Evolutionary conservation across 345 rosid species (phyloP).

Genomic region (Aurinia saxatilis): DNA sequence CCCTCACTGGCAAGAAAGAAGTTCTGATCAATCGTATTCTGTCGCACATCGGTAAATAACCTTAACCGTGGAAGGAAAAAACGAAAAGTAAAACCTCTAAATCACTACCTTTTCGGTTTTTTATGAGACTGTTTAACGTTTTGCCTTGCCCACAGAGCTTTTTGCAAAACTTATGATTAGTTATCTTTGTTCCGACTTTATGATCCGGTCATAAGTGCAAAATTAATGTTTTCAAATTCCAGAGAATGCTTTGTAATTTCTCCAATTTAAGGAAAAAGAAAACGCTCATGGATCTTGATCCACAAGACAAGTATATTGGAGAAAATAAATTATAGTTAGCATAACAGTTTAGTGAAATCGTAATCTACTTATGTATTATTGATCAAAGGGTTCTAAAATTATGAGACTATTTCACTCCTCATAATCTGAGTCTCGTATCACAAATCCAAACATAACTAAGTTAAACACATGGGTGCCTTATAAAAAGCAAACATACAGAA

Average conservation of each 20-base stretch:
- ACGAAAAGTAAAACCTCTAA: not conserved
- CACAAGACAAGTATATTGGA: not conserved
- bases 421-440: not conserved
- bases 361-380: not conserved
- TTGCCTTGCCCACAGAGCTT: no score
- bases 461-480: not conserved
- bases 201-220: not conserved
- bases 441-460: not conserved
- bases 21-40: conserved; percentile 59
- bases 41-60: conserved; percentile 58
- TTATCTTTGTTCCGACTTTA: not conserved
- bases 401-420: not conserved
- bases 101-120: not conserved
- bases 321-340: not conserved
- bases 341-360: not conserved
- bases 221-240: not conserved
- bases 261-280: not conserved
- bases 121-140: conserved; percentile 1
- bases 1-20: conserved; percentile 74
- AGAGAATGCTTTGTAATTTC: not conserved
- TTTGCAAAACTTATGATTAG: not conserved
- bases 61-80: not conserved
- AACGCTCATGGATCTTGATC: not conserved
- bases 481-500: not conserved
- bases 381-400: not conserved